Conservation (phyloP, 2,329 filamentous ascomycete genomes). For the Verticillium longisporum region DNA sequence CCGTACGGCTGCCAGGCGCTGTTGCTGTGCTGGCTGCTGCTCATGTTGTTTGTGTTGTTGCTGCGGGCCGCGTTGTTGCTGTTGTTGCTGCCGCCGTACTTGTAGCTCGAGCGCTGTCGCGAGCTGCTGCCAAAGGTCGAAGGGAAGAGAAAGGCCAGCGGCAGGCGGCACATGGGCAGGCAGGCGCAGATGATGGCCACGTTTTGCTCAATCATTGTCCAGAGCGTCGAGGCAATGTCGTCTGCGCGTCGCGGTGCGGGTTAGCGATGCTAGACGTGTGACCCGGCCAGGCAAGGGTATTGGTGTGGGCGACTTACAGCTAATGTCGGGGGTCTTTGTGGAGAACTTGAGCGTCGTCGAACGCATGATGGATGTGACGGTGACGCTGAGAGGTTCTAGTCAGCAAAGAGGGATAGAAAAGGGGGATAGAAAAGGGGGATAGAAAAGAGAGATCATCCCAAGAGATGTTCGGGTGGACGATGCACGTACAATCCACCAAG, state of each 20-base stretch:
- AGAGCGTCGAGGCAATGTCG: conserved; percentile 27
- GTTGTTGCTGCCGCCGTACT: conserved; percentile 1
- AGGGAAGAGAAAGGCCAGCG: conserved; percentile 27
- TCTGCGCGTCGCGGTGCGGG: conserved; percentile 13
- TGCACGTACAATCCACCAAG: conserved; percentile 25
- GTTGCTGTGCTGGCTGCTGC: background rate
- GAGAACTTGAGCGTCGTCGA: conserved; percentile 31
- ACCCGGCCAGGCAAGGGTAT: too few species aligned
- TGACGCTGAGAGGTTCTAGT: conserved; percentile 13
- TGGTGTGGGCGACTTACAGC: conserved; percentile 19
- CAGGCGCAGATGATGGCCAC: conserved; percentile 31
- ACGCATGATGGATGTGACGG: conserved; percentile 33
- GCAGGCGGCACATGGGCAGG: conserved; percentile 30
- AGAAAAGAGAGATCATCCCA: too few species aligned
- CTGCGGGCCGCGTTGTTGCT: background rate
- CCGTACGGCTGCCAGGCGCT: background rate
- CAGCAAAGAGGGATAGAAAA: too few species aligned
- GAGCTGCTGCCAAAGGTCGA: conserved; percentile 18
- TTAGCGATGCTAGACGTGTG: too few species aligned
- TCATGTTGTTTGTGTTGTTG: background rate
- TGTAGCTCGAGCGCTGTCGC: background rate
- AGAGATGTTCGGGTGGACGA: too few species aligned
- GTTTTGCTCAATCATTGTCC: conserved; percentile 31
- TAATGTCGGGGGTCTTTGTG: conserved; percentile 28
- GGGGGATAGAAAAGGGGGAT: too few species aligned